These are phyloP conservation scores for Fusarium sp. DNA, from an alignment of 2,329 filamentous ascomycete genomes.

Conservation along the genomic window DNA sequence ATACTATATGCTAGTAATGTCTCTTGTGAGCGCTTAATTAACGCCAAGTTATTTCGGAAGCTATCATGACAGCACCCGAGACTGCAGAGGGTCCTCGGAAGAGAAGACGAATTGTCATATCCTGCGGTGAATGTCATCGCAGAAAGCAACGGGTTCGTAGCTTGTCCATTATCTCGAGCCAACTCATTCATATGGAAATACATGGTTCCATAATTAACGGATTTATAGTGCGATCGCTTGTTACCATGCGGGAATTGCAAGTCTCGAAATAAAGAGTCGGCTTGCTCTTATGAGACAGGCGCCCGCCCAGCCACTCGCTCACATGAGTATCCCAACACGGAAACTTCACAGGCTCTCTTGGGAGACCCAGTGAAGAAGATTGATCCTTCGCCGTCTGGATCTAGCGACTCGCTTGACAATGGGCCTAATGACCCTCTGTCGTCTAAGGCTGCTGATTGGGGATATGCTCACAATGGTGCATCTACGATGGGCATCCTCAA, in stretches of 20 bases:
- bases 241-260: constrained; percentile 70
- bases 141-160: constrained; percentile 67
- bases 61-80: constrained; percentile 16
- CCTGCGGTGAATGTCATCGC: constrained; percentile 72
- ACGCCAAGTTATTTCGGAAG: not conserved
- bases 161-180: not conserved
- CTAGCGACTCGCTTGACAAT: constrained; percentile 3
- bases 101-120: constrained; percentile 69
- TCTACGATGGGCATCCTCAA: constrained; percentile 66
- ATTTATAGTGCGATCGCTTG: constrained; percentile 65
- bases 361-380: not conserved
- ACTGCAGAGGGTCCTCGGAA: constrained; percentile 50
- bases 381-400: not conserved
- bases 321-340: not conserved
- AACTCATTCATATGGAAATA: not conserved
- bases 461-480: constrained; percentile 63
- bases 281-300: constrained; percentile 68
- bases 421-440: constrained; percentile 50
- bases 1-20: not conserved
- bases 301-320: constrained; percentile 53
- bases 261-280: constrained; percentile 64
- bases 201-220: constrained; percentile 4
- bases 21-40: no score
- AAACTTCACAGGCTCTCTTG: not conserved
- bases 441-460: constrained; percentile 61